phyloP scores from a whole-genome alignment of 106 monocot species.

The Dendrobium huoshanense region DNA sequence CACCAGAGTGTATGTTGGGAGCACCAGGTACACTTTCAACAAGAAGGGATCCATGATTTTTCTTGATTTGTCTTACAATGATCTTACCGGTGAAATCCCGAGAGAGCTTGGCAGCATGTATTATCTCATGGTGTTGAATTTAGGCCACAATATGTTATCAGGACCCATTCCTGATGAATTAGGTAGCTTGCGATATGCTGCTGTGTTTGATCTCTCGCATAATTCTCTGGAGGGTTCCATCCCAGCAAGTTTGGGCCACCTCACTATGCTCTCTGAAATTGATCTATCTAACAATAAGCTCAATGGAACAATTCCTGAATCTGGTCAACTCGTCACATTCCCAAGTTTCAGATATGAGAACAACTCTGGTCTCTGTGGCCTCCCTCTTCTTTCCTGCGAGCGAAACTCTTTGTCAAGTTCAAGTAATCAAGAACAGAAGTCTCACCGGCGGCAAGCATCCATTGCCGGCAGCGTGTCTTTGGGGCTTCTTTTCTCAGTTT shows the following conservation, averaged over 20 bases:
- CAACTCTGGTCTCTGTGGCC: slow-evolving; percentile 55
- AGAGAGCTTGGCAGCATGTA: slow-evolving; percentile 68
- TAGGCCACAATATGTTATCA: slow-evolving; percentile 75
- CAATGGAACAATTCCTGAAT: slow-evolving; percentile 71
- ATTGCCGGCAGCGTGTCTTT: slow-evolving; percentile 57
- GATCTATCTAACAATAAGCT: too few relatives aligned
- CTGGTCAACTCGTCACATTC: slow-evolving; percentile 68
- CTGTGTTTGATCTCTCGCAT: slow-evolving; percentile 78
- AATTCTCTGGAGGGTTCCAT: slow-evolving; percentile 72
- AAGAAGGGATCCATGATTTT: slow-evolving; percentile 96
- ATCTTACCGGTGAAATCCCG: slow-evolving; percentile 56
- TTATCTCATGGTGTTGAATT: slow-evolving; percentile 78
- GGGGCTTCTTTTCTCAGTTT: slow-evolving; percentile 61
- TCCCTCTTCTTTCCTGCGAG: slow-evolving; percentile 28
- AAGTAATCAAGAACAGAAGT: slow-evolving; percentile 17
- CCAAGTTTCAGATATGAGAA: slow-evolving; percentile 58
- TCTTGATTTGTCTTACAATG: slow-evolving; percentile 84
- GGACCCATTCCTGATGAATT: slow-evolving; percentile 63
- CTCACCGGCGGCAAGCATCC: slow-evolving; percentile 53
- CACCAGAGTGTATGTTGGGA: slow-evolving; percentile 77
- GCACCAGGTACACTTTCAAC: slow-evolving; percentile 83
- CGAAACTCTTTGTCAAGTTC: neutral
- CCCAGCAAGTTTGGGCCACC: slow-evolving; percentile 46
- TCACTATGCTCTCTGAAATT: slow-evolving; percentile 69
- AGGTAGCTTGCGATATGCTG: slow-evolving; percentile 39